Evolutionary conservation across 345 rosid genomes (phyloP).

Genomic region (Populus nigra): DNA sequence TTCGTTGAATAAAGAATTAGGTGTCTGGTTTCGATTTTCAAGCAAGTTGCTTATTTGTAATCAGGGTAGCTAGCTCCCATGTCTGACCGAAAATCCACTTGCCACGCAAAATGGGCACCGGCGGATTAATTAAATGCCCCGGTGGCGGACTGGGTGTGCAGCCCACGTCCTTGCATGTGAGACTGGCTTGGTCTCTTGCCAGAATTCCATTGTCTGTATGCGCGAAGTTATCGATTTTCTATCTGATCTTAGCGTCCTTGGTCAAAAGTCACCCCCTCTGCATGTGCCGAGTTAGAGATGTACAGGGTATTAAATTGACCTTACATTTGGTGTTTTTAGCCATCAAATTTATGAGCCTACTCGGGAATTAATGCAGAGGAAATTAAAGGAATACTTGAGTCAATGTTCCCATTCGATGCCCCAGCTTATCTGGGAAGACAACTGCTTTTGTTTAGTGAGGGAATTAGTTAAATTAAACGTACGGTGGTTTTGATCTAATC

Average conservation of each 20-base stretch:
- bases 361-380: no score
- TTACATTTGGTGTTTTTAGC: background rate
- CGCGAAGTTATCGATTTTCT: background rate
- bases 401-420: background rate
- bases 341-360: background rate
- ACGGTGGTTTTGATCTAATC: no score
- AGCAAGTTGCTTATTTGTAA: no score
- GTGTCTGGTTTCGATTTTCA: no score
- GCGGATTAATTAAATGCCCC: no score
- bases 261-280: background rate
- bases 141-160: no score
- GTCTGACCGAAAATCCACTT: no score
- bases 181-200: background rate
- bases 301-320: background rate
- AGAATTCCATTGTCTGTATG: background rate
- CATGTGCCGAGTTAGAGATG: background rate
- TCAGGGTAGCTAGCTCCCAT: no score
- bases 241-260: accelerated
- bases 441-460: no score
- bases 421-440: background rate
- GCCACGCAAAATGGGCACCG: no score
- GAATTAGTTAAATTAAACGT: no score
- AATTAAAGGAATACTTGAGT: background rate
- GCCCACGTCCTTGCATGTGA: background rate
- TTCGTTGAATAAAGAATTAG: no score